Evolutionary conservation across 805 yeast genomes (phyloP).

Genomic region (Wickerhamia fluorescens): DNA sequence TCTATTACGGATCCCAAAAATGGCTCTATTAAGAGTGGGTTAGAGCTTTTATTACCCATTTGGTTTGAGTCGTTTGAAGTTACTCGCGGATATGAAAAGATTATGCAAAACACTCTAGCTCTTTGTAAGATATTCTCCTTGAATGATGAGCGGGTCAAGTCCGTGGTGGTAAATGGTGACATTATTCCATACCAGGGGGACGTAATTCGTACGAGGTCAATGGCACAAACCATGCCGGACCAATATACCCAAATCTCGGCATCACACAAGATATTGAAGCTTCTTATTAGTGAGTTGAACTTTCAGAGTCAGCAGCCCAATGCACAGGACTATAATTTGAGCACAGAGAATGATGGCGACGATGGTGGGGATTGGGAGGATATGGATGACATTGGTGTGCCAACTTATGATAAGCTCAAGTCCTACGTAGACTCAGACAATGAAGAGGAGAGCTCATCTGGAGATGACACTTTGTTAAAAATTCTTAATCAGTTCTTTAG

Average conservation of each 20-base stretch:
- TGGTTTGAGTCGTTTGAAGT: conserved; percentile 84
- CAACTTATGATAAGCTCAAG: conserved; percentile 56
- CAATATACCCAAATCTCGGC: conserved; percentile 61
- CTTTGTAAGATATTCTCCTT: conserved; percentile 58
- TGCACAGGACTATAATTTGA: conserved; percentile 28
- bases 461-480: conserved; percentile 31
- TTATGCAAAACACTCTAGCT: conserved; percentile 62
- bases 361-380: conserved; percentile 65
- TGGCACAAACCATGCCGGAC: conserved; percentile 61
- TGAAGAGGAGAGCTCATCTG: conserved; percentile 20
- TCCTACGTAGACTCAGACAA: conserved; percentile 46
- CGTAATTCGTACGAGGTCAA: conserved; percentile 78
- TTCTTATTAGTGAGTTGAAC: conserved; percentile 61
- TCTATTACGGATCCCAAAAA: conserved; percentile 17
- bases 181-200: conserved; percentile 53
- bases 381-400: conserved; percentile 56
- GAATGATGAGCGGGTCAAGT: conserved; percentile 45
- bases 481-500: conserved; percentile 47
- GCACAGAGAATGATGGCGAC: conserved; percentile 13
- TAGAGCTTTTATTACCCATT: conserved; percentile 56
- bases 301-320: conserved; percentile 53
- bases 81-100: conserved; percentile 70
- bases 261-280: conserved; percentile 62
- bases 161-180: conserved; percentile 69
- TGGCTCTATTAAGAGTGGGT: conserved; percentile 27